Conservation (phyloP, 305 asterid species). For the Ajuga reptans region DNA sequence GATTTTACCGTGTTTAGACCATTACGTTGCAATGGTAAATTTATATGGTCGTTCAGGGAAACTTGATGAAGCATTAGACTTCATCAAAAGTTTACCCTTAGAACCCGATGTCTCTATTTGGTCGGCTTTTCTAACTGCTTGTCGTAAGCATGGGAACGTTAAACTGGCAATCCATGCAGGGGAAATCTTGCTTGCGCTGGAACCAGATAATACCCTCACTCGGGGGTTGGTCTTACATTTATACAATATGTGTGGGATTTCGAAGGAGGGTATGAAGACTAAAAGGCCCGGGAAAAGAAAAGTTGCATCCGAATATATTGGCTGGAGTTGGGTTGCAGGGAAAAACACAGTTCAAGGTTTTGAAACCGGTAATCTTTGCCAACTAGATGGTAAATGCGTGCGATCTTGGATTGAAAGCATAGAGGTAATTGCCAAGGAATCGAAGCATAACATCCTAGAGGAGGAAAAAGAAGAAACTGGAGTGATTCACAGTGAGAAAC, state of each 20-base stretch:
- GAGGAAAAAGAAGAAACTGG: conserved; percentile 44
- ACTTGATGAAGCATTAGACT: conserved; percentile 56
- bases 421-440: conserved; percentile 28
- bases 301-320: conserved; percentile 25
- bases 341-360: conserved; percentile 41
- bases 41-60: conserved; percentile 64
- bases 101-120: conserved; percentile 50
- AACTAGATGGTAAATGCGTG: conserved; percentile 26
- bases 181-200: conserved; percentile 55
- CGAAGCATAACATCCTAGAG: conserved; percentile 41
- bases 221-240: conserved; percentile 39
- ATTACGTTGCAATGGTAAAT: conserved; percentile 59
- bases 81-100: conserved; percentile 38
- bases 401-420: conserved; percentile 40
- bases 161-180: conserved; percentile 57
- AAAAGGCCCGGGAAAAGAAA: conserved; percentile 33
- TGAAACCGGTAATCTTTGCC: conserved; percentile 32
- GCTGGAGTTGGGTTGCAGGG: conserved; percentile 58
- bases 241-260: conserved; percentile 36
- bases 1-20: conserved; percentile 53
- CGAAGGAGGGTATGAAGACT: conserved; percentile 31
- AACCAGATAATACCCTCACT: conserved; percentile 41
- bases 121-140: conserved; percentile 57
- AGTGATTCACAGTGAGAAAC: conserved; percentile 59
- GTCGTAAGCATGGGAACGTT: conserved; percentile 50